Evolutionary conservation across 345 rosid genomes (phyloP), one percentile per base, ranked within the genome.

Genomic region (Alliaria petiolata): DNA sequence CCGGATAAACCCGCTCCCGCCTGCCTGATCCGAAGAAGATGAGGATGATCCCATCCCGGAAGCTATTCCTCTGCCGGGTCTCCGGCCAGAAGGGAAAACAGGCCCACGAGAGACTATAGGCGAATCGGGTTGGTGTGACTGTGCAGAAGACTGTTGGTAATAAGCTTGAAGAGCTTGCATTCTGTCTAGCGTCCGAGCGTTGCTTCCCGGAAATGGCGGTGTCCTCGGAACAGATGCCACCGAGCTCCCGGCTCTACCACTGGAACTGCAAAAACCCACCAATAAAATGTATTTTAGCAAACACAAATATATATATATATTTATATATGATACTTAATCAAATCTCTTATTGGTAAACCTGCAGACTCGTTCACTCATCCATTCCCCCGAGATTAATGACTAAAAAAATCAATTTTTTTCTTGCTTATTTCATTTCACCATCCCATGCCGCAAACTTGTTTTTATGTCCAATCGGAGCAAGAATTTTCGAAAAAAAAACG

Each of bases 101-200:
- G 95, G 92, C n/a, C 87, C 38, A n/a, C 83, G 85, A 26, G 80
- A 64, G 34, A 85, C 82, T 17, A 82, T 43, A 22, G 84, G 89
- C 3, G 88, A 63, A 49, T 69, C 82, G 0, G 86, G 90, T 55
- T 82, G 97, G 55, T 76, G 79, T 40, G 79, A 49, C 56, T 76
- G 80, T 15, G 61, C 79, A 49, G 76, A 49, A 8, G 80, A 64
- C 75, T 84, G 99, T 64, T 91, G 99, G 80, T 89, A 95, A 81
- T 89, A 95, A 31, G 96, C 98, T 77, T 91, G 96, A 39, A 91
- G 89, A 39, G 98, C 97, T 77, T 89, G 99, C 65, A 87, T 88
- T 78, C 98, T 81, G 65, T 89, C 96, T 43, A 89, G 85, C n/a
- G 88, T 81, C 17, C 99, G 85, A 15, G 91, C 91, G 62, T 84